Percentiles rank a stretch among this genome's conserved stretches.
These are phyloP conservation scores for carrot (Daucus carota) DNA, from an alignment of 129 eudicot genomes.

Conservation along the genomic window DH1_v3.0 NC_030385.2:37452501-37453000, in stretches of 20 bases:
- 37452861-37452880: too few species aligned
- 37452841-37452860: too few species aligned
- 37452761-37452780: background rate
- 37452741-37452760: background rate
- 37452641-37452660: background rate
- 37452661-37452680: background rate
- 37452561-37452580: constrained; percentile 78
- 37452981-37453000: too few species aligned
- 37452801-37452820: too few species aligned
- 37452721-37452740: background rate
- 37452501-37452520: too few species aligned
- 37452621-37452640: background rate
- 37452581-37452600: constrained; percentile 32
- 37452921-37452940: too few species aligned
- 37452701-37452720: background rate
- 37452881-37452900: too few species aligned
- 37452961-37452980: too few species aligned
- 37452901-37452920: too few species aligned
- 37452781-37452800: too few species aligned
- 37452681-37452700: background rate
- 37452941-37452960: too few species aligned
- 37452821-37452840: too few species aligned
- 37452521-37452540: constrained; percentile 7
- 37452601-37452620: background rate
- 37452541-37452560: constrained; percentile 36